These are phyloP conservation scores for Dioscorea dumetorum DNA, from an alignment of 106 monocot genomes.

Conservation along the genomic window DNA sequence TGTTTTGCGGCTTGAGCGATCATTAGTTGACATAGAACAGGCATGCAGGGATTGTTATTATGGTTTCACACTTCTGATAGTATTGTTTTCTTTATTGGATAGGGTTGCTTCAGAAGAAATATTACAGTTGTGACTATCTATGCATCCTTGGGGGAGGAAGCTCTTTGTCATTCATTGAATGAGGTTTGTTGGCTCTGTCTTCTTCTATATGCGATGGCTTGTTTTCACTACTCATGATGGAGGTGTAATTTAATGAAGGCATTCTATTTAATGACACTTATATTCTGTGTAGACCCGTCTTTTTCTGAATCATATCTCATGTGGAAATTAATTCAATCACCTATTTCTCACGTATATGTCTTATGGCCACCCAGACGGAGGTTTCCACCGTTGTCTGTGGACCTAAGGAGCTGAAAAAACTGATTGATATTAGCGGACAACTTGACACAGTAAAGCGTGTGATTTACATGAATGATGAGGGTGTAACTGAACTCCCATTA, in stretches of 20 bases:
- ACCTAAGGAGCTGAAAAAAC: constrained; percentile 80
- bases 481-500: constrained; percentile 50
- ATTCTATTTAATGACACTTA: no score
- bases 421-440: constrained; percentile 76
- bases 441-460: constrained; percentile 81
- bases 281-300: no score
- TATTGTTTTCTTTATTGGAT: constrained; percentile 5
- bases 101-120: constrained; percentile 93
- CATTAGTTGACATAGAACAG: no score
- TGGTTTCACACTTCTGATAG: background rate
- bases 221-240: no score
- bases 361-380: constrained; percentile 58
- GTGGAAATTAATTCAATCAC: no score
- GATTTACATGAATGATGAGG: constrained; percentile 73
- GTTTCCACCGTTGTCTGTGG: constrained; percentile 92
- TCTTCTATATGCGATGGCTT: background rate
- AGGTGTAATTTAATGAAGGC: no score
- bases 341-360: no score
- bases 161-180: constrained; percentile 92
- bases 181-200: constrained; percentile 43
- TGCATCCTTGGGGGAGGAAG: constrained; percentile 88
- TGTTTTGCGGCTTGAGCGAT: no score
- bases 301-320: no score
- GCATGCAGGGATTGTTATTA: no score
- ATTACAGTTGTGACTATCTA: constrained; percentile 92